Evolutionary conservation across 2,329 filamentous ascomycete genomes (phyloP), one percentile per base, ranked within the genome.

Genomic region (Chaetothyriales sp.): DNA sequence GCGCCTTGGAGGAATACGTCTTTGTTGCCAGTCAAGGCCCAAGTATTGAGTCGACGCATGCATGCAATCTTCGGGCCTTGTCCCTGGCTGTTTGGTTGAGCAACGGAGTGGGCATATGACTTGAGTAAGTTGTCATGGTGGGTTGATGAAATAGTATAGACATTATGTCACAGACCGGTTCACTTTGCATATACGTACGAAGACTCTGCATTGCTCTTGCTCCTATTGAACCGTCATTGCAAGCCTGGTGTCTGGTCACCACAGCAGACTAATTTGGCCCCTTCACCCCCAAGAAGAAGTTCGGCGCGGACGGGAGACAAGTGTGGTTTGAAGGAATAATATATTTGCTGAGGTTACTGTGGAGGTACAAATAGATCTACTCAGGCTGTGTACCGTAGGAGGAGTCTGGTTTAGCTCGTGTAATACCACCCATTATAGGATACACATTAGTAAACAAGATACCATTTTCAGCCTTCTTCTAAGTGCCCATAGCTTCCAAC

Each of bases 241-340:
- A 61, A 49, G 64, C 68, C 54, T 71, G 68, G 25, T 64, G 61
- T 44, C 10, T 58, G 10, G 62, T 66, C 5, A 67, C 66, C 5
- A 52, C 61, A 5, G 48, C 7, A 43, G 54, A 60, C 3, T 66
- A 65, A 51, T 65, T 51, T 7, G 65, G 67, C 1, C 65, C 66
- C 54, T 73, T 73, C 0, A 58, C 65, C 48, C 67, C 67, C 0
- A 73, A 18, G 52, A 73, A 73, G 52, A 72, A 69, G 58, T 73
- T 72, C 2, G 68, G 69, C 29, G 58, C 62, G 5, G 67, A 53
- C 0, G 67, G 68, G 52, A 60, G 61, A 47, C 62, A 56, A 13
- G 48, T 29, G 47, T 60, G 57, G 18, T 61, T 65, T 3, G 64
- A 66, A 53, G 64, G 64, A 18, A 66, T 53, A 47, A 68, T 66